Evolutionary conservation across 805 yeast species (phyloP), one percentile per base, ranked within the genome.

Genomic region (Lachancea kluyveri): DNA sequence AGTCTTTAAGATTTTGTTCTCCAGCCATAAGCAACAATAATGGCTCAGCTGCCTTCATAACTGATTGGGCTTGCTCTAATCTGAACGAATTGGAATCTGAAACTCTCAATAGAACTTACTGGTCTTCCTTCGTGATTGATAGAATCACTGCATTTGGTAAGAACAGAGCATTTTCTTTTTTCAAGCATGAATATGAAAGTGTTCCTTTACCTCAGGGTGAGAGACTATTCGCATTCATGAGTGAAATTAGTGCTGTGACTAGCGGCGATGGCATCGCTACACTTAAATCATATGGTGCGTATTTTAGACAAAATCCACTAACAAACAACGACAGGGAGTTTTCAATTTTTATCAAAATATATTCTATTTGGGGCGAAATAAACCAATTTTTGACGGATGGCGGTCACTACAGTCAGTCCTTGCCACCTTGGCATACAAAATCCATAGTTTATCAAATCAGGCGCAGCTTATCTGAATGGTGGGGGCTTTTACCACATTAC

Each of bases 111-210:
- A 26, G 39, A 17, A 29, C 39, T 13, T 35, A 15, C 18, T 35
- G 39, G 39, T 30, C 35, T 10, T 34, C 39, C 10, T 35, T 30
- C 17, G 32, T 19, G 8, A 21, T 35, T 7, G 39, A 35, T 20
- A 26, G 31, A 12, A 30, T 35, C 19, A 35, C 30, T n/a, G 30
- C 33, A 12, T 22, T 35, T 13, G 39, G 39, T 20, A 28, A 30
- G 24, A 21, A 21, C 14, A 31, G 24, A n/a, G n/a, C n/a, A n/a
- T n/a, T n/a, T n/a, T 26, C 28, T 19, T 35, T 30, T 20, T 19
- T 25, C 8, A 11, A 30, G 10, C 11, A 16, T 8, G 19, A 26
- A 9, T 28, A 8, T 18, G 10, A 17, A 20, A 31, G 30, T 15
- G 21, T 35, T 9, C 31, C 24, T 8, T 20, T 35, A 13, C 39